phyloP scores from a whole-genome alignment of 225 moss, liverwort and hornwort species.

The Asterella californica region DNA sequence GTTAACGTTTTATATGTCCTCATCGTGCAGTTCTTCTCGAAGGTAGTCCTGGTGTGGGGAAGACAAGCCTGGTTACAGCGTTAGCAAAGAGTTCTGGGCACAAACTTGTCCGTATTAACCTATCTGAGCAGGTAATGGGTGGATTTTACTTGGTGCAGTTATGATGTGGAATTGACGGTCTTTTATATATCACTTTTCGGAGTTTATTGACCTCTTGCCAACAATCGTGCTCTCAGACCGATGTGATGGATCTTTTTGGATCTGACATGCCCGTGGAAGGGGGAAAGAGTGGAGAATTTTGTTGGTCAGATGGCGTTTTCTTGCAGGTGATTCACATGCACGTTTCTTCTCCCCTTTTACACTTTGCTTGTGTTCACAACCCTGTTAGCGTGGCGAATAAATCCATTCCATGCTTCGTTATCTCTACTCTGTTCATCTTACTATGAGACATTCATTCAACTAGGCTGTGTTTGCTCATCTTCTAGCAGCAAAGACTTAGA shows the following conservation, averaged over 20 bases:
- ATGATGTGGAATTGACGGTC: not conserved
- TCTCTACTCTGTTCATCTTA: no score
- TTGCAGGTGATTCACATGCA: conserved; percentile 61
- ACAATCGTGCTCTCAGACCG: conserved; percentile 55
- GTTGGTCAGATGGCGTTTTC: conserved; percentile 96
- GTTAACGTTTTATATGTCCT: not conserved
- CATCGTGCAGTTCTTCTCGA: conserved; percentile 65
- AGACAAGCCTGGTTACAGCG: conserved; percentile 92
- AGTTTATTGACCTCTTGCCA: not conserved
- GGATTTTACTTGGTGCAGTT: not conserved
- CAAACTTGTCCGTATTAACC: conserved; percentile 78
- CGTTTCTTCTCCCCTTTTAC: not conserved
- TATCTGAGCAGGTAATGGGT: conserved; percentile 68
- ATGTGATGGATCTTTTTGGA: conserved; percentile 93
- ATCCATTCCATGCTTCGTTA: no score
- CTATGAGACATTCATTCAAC: not conserved
- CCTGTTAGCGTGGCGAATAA: no score
- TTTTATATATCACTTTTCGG: no score
- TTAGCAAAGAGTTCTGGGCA: conserved; percentile 71
- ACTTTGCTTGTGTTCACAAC: not conserved
- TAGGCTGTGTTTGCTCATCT: not conserved
- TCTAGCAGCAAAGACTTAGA: no score
- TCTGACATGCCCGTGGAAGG: conserved; percentile 96
- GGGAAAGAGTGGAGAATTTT: conserved; percentile 83
- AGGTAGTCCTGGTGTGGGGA: conserved; percentile 98